phyloP scores from a whole-genome alignment of 768 basidiomycete genomes.

The Austroboletus festivus region DNA sequence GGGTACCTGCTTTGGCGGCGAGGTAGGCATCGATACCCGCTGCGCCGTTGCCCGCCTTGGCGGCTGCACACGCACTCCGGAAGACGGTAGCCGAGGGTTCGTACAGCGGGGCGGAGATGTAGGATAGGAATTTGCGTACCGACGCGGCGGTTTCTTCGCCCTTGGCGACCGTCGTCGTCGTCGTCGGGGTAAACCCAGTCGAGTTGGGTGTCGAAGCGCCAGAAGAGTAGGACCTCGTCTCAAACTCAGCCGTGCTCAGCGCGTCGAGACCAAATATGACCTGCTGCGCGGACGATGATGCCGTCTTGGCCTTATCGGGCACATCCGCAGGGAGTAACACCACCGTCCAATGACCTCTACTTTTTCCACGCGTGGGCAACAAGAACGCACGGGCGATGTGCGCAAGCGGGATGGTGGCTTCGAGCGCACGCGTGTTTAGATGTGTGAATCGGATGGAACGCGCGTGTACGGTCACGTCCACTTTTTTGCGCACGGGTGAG shows the following conservation, averaged over 20 bases:
- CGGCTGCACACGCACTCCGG: constrained; percentile 47
- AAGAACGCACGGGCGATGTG: constrained; percentile 61
- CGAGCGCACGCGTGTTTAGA: constrained; percentile 45
- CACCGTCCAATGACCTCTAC: constrained; percentile 70
- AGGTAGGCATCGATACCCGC: constrained; percentile 69
- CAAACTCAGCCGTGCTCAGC: constrained; percentile 41
- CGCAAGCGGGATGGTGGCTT: constrained; percentile 49
- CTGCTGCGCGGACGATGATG: constrained; percentile 42
- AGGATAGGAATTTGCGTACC: constrained; percentile 50
- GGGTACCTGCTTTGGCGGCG: constrained; percentile 64
- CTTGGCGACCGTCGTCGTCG: constrained; percentile 39
- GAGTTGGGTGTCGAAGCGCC: constrained; percentile 23
- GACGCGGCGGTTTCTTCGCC: constrained; percentile 49
- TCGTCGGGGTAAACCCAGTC: background rate
- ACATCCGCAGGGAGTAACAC: constrained; percentile 58
- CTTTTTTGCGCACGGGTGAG: constrained; percentile 73
- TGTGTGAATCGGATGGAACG: constrained; percentile 52
- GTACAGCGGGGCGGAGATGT: constrained; percentile 42
- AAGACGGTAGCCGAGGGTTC: constrained; percentile 53
- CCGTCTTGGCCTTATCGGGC: constrained; percentile 42
- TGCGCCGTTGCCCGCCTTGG: constrained; percentile 38
- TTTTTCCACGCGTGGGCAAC: constrained; percentile 70
- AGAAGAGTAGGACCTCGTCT: constrained; percentile 39
- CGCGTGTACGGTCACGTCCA: constrained; percentile 58
- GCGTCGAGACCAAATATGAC: constrained; percentile 75